Conservation (phyloP, 768 basidiomycete genomes). For the Suillus sp. region DNA sequence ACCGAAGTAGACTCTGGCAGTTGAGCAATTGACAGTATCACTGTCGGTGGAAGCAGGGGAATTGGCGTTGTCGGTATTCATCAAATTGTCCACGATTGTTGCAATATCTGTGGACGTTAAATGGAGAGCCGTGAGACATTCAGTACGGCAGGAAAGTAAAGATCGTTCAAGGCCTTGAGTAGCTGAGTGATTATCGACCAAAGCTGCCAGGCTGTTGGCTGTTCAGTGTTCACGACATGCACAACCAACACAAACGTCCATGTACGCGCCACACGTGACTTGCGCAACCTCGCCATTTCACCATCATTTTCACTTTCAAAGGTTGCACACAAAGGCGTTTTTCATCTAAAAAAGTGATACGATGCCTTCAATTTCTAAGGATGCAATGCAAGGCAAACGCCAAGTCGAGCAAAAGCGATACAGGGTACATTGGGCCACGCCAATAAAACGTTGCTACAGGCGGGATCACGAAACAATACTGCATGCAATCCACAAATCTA, state of each 20-base stretch:
- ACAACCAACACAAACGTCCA: conserved; percentile 23
- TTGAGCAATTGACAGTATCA: conserved; percentile 45
- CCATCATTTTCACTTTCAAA: neutral
- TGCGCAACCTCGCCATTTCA: neutral
- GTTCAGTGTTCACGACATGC: conserved; percentile 12
- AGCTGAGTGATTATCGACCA: conserved; percentile 7
- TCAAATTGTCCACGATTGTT: conserved; percentile 5
- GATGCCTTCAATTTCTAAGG: neutral
- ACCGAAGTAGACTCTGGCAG: conserved; percentile 51
- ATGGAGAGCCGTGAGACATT: conserved; percentile 1
- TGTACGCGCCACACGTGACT: conserved; percentile 37
- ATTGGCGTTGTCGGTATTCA: conserved; percentile 23
- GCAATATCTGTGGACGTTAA: conserved; percentile 9
- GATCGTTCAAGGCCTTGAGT: neutral
- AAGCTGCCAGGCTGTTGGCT: conserved; percentile 6
- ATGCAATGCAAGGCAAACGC: neutral
- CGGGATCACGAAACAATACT: conserved; percentile 7
- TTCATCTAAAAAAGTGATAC: neutral
- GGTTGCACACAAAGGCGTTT: conserved; percentile 1
- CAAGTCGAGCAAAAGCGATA: neutral
- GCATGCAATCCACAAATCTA: conserved; percentile 5
- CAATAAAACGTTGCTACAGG: conserved; percentile 1
- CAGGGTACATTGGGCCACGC: conserved; percentile 8
- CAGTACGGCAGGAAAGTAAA: neutral
- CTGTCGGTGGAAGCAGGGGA: conserved; percentile 37